Evolutionary conservation across 495 filamentous ascomycete genomes (phyloP), one percentile per base, ranked within the genome.

Genomic region (Echria macrotheca): DNA sequence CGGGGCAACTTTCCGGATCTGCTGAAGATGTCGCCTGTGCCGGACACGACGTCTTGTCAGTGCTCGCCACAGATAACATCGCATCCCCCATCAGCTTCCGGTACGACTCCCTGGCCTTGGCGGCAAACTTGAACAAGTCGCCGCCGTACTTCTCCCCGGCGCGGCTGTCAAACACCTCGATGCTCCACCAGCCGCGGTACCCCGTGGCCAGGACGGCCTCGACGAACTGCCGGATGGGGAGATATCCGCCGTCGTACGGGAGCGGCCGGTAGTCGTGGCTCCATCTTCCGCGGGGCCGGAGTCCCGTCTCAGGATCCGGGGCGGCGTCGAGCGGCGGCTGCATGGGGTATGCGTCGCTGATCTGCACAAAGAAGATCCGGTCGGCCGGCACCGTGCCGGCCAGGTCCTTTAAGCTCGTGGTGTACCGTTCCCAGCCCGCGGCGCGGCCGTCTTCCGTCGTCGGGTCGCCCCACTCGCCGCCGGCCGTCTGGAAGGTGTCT

Each of bases 401-500:
- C 1, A 91, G 70, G 17, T 78, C 70, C 2, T 66, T 50, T 49
- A 89, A 64, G 39, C 79, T 84, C 15, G 7, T 14, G 5, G 33
- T 37, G 5, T 17, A 37, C 9, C 14, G 7, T 5, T 9, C 33
- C 14, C 33, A 5, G 33, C 5, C 33, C 33, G 7, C 5, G n/a
- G n/a, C n/a, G n/a, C n/a, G n/a, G n/a, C n/a, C n/a, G n/a, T 37
- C 15, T 1, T 56, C 18, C 0, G 82, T 86, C 0, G 80, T 86
- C 0, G 87, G 87, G 64, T 91, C 86, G 0, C 69, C 85, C 78
- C 76, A 91, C 65, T 94, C 86, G 25, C 79, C 76, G 1, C 86
- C 87, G 0, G 77, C 83, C 4, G 78, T 85, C 59, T 91, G 86
- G 68, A 91, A 91, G 0, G 87, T 91, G 61, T 94, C 87, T 11